Base-by-base conservation (phyloP, 2,329 filamentous ascomycete genomes). In the Pochonia chlamydosporia region DNA sequence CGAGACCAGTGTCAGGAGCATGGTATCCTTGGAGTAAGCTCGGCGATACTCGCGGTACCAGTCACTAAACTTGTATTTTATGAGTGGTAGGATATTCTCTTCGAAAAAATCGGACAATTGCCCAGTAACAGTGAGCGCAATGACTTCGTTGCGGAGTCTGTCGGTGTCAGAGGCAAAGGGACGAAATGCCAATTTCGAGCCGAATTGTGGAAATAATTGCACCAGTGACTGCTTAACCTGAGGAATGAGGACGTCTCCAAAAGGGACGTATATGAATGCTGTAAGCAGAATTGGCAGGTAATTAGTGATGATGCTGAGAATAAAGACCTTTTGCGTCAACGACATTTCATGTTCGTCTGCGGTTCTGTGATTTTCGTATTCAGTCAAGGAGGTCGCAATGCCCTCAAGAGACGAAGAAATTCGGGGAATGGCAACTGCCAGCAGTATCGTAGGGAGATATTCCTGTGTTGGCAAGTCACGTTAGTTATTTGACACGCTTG, bases 261-360 rank as follows among this genome's bases (percentile, higher is more conserved):
- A 87, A 0, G 87, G 87, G 2, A 91, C 82, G 59, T 91, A 91
- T 44, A 91, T 77, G 57, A 90, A 91, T 0, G 87, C 86, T 0
- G 85, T 90, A 6, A 91, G 70, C 52, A 89, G 76, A 40, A 88
- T 85, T 1, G 85, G 85, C 1, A 89, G 73, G 59, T 90, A 91
- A 4, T 87, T 86, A 11, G 85, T 89, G 64, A 90, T 87, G 68
- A 89, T 88, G 70, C 86, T 87, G 60, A 91, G 76, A 28, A 88
- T 74, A 49, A 90, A 89, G 7, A 85, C 77, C 71, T 90, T 90
- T 52, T 84, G 79, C 0, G 84, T 87, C 54, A 87, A 72, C 0
- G 85, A 82, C 50, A 81, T 76, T 51, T 89, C 82, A 58, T 87
- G 82, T 18, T 78, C 72, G 43, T 84, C 82, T 26, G 81, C 74